phyloP scores from a whole-genome alignment of 805 yeast genomes.

The Kazachstania viticola region DNA sequence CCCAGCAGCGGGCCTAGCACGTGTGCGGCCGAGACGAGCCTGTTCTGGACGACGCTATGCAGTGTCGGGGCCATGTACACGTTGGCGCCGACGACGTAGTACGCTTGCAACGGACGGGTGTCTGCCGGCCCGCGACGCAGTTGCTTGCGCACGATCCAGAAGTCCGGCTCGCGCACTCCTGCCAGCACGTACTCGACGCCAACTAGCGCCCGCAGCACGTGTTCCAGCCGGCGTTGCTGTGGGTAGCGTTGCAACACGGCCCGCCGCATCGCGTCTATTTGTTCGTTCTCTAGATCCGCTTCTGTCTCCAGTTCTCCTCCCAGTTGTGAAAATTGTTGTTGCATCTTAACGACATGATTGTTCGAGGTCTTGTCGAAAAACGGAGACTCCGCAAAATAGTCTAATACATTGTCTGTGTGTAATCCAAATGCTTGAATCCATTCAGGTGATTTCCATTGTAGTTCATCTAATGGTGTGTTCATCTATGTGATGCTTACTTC shows the following conservation, averaged over 20 bases:
- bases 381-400: constrained; percentile 88
- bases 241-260: constrained; percentile 20
- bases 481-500: too few relatives aligned
- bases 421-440: constrained; percentile 89
- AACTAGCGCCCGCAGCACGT: constrained; percentile 60
- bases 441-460: constrained; percentile 96
- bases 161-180: constrained; percentile 73
- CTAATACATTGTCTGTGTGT: constrained; percentile 80
- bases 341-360: constrained; percentile 93
- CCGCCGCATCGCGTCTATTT: constrained; percentile 16
- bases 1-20: constrained; percentile 37
- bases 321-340: constrained; percentile 51
- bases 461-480: constrained; percentile 51
- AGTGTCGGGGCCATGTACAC: constrained; percentile 83
- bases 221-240: constrained; percentile 30
- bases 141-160: constrained; percentile 87
- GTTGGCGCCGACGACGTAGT: constrained; percentile 83
- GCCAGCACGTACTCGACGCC: constrained; percentile 80
- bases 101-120: constrained; percentile 49
- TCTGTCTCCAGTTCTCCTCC: not conserved
- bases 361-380: constrained; percentile 90
- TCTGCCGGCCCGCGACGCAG: constrained; percentile 37
- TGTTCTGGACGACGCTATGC: constrained; percentile 57
- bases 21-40: constrained; percentile 43
- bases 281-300: constrained; percentile 9